Percentiles rank a stretch among this genome's conserved stretches.
These are phyloP conservation scores for Ophiobolus disseminans DNA, from an alignment of 2,329 filamentous ascomycete species.

Conservation along the genomic window DNA sequence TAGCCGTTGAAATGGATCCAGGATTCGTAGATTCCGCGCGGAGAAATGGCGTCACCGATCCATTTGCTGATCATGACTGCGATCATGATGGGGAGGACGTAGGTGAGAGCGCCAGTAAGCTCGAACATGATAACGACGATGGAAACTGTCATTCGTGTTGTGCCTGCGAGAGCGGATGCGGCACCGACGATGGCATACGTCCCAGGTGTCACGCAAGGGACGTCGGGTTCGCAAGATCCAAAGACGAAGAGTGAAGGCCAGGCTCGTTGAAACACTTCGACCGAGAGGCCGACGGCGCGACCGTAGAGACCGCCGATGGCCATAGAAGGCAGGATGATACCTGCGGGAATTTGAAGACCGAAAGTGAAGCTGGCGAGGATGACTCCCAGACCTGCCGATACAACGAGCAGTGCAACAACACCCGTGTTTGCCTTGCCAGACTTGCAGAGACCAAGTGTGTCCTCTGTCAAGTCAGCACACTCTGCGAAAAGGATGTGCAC, in stretches of 20 bases:
- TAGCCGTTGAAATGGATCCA: slow-evolving; percentile 98
- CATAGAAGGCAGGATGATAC: slow-evolving; percentile 95
- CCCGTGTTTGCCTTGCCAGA: slow-evolving; percentile 81
- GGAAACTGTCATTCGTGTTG: slow-evolving; percentile 95
- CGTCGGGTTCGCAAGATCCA: slow-evolving; percentile 79
- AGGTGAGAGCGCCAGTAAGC: slow-evolving; percentile 92
- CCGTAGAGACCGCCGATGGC: slow-evolving; percentile 92
- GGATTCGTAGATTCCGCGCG: slow-evolving; percentile 92
- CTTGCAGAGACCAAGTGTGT: slow-evolving; percentile 89
- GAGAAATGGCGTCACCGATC: slow-evolving; percentile 94
- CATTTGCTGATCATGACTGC: slow-evolving; percentile 98
- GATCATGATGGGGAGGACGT: slow-evolving; percentile 98
- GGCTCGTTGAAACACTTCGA: slow-evolving; percentile 85
- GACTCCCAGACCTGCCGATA: slow-evolving; percentile 84
- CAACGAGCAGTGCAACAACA: slow-evolving; percentile 81
- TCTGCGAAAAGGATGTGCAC: slow-evolving; percentile 92
- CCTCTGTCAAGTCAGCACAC: slow-evolving; percentile 80
- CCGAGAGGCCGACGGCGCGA: slow-evolving; percentile 84
- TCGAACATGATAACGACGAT: slow-evolving; percentile 99
- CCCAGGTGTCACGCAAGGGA: slow-evolving; percentile 88
- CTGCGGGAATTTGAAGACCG: slow-evolving; percentile 90
- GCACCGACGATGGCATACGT: slow-evolving; percentile 97
- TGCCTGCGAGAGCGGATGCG: slow-evolving; percentile 89
- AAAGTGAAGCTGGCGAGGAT: slow-evolving; percentile 88
- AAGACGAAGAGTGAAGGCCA: slow-evolving; percentile 82